Evolutionary conservation across 1,139 yeast species (phyloP), one percentile per base, ranked within the genome.

Genomic region (Casaregolazyma lundiana): DNA sequence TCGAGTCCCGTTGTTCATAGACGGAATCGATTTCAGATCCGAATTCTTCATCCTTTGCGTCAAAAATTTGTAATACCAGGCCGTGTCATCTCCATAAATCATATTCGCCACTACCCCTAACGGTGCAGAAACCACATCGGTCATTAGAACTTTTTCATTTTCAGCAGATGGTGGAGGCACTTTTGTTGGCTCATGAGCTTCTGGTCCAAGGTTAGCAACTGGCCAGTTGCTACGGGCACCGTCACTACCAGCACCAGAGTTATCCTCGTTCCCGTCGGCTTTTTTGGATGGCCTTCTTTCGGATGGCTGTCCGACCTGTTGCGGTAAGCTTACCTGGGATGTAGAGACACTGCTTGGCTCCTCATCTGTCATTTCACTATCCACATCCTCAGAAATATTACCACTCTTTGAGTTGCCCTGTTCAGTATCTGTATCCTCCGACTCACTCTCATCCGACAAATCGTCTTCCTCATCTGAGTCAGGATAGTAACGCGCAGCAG

Each of bases 51-150:
- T 95, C 32, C 75, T 77, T 46, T 78, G 79, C 39, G 81, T 63
- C 15, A 86, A 69, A 39, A 68, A 71, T 48, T 72, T 71, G 45
- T 74, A 71, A 51, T 74, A 67, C 62, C 84, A 81, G 0, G 77
- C 63, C 0, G 80, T 72, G 59, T 89, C 90, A 26, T 77, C 72
- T 11, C 97, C 97, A 67, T 84, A 90, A 41, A 92, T 56, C 20
- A 90, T 55, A 38, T 71, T 70, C 57, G 71, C 89, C 0, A 88
- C 78, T 0, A 81, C 86, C 1, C 97, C 97, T 19, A 89, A 59
- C 0, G 98, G 97, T 0, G 90, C 96, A 43, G 71, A 66, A 38
- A 86, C 63, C 0, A 69, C 67, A 34, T 81, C 88, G 26, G 83
- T 84, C 7, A 74, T 64, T 41, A 90, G 73, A 41, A 80, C 72